Base-by-base conservation (phyloP, 768 basidiomycete species). In the Xerocomus potaroensis region DNA sequence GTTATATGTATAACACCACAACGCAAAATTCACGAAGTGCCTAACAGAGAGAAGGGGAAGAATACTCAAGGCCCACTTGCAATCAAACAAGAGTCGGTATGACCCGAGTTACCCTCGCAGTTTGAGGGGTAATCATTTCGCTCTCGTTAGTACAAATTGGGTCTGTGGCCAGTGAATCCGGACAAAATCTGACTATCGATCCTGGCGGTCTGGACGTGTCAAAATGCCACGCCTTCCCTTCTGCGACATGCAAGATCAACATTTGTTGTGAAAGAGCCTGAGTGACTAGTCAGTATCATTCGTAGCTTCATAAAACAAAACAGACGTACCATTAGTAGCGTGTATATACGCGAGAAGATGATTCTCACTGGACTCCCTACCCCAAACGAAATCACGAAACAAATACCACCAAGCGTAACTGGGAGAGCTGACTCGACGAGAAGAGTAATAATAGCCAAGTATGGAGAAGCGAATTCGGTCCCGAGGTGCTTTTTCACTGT, bases 401-500 rank as follows among this genome's bases (percentile, higher is more conserved):
- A 37, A 5, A 52, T 43, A 3, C 57, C 50, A 5, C 43, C 22
- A 16, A 53, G 18, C 6, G 48, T 51, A 8, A 31, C 34, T 14
- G 58, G 58, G 10, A 58, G n/a, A 18, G 45, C 21, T 2, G 47
- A 53, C 39, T 58, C 53, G 44, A 57, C 38, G 11, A 55, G 5
- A 22, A 57, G 14, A 11, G 32, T 22, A 0, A 41, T 10, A 4
- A 48, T 18, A n/a, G 9, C 30, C 26, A 50, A 44, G 32, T 57
- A 59, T 6, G 19, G 12, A 5, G 37, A 39, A 3, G 53, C 45
- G 3, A 37, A 22, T 22, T 50, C 38, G 16, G 9, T 3, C 8
- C 54, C 51, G 4, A 53, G 47, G 6, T 23, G 12, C 8, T 18
- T 8, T 27, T 34, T 37, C 31, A 42, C 43, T 15, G 4, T 24